A percentile compares a stretch with the other conserved stretches of the same genome.
Evolutionary conservation across 1,284 basidiomycete genomes (phyloP).

Genomic region (Quambalaria eucalypti): DNA sequence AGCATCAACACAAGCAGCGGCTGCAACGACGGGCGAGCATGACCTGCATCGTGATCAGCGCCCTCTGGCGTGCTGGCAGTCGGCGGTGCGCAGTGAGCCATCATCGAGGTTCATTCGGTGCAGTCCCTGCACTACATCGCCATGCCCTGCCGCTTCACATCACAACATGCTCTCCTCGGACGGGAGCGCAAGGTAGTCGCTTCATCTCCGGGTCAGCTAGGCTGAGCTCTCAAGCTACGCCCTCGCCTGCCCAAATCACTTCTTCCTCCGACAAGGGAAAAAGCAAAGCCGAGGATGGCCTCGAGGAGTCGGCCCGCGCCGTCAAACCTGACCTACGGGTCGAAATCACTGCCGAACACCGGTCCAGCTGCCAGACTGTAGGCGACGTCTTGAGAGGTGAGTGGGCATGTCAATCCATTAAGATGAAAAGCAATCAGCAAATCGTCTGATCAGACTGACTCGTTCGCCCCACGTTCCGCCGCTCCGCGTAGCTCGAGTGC

Average conservation of each 20-base stretch:
- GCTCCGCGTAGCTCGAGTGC: neutral
- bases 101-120: too few relatives aligned
- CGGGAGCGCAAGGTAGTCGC: too few relatives aligned
- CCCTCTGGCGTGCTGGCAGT: too few relatives aligned
- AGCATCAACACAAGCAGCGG: too few relatives aligned
- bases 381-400: neutral
- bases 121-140: too few relatives aligned
- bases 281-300: conserved; percentile 83
- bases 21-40: conserved; percentile 53
- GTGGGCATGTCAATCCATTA: too few relatives aligned
- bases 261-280: conserved; percentile 35
- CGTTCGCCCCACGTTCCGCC: neutral
- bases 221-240: neutral
- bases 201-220: too few relatives aligned
- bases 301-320: conserved; percentile 73
- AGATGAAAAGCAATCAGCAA: neutral
- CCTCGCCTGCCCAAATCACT: neutral
- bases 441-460: neutral
- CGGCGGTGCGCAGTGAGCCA: too few relatives aligned
- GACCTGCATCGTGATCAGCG: conserved; percentile 67
- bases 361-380: neutral
- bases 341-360: neutral
- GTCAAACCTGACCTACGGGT: conserved; percentile 84
- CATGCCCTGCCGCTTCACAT: too few relatives aligned
- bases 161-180: too few relatives aligned